phyloP scores from a whole-genome alignment of 371 early-diverging fungal genomes.

The Encephalitozoon intestinalis region DNA sequence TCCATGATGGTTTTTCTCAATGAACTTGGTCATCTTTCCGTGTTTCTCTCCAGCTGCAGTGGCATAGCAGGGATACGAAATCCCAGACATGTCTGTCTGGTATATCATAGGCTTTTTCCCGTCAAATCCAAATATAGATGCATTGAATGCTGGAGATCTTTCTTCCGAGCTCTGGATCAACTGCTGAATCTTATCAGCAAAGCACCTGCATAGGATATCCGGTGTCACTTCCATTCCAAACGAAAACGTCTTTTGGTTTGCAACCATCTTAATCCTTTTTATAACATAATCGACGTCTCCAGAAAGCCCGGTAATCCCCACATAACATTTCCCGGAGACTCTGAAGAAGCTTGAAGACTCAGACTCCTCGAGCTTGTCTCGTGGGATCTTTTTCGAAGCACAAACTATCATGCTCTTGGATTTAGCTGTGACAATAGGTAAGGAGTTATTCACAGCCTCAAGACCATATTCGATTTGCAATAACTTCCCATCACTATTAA shows the following conservation, averaged over 20 bases:
- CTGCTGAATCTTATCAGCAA: conserved; percentile 57
- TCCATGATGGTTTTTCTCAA: conserved; percentile 56
- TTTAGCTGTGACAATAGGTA: conserved; percentile 50
- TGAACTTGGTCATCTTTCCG: conserved; percentile 55
- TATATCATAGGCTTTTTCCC: conserved; percentile 45
- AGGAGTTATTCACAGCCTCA: conserved; percentile 56
- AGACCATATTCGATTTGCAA: conserved; percentile 60
- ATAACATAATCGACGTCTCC: conserved; percentile 54
- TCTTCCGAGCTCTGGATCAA: conserved; percentile 49
- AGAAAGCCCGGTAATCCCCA: conserved; percentile 48
- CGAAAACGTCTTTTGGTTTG: conserved; percentile 28
- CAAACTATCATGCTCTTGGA: conserved; percentile 44
- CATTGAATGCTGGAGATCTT: conserved; percentile 51
- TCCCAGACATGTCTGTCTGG: conserved; percentile 58
- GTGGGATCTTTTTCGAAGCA: conserved; percentile 47
- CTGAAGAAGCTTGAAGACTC: conserved; percentile 28
- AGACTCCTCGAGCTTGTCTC: conserved; percentile 49
- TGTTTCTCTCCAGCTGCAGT: conserved; percentile 54
- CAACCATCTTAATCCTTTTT: conserved; percentile 30
- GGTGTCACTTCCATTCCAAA: conserved; percentile 55
- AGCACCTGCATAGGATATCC: conserved; percentile 51
- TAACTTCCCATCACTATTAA: conserved; percentile 58
- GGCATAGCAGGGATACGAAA: conserved; percentile 53
- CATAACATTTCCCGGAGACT: conserved; percentile 35
- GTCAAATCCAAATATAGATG: conserved; percentile 56